Evolutionary conservation across 2,329 filamentous ascomycete genomes (phyloP).

Genomic region (Paraphoma chrysanthemicola): DNA sequence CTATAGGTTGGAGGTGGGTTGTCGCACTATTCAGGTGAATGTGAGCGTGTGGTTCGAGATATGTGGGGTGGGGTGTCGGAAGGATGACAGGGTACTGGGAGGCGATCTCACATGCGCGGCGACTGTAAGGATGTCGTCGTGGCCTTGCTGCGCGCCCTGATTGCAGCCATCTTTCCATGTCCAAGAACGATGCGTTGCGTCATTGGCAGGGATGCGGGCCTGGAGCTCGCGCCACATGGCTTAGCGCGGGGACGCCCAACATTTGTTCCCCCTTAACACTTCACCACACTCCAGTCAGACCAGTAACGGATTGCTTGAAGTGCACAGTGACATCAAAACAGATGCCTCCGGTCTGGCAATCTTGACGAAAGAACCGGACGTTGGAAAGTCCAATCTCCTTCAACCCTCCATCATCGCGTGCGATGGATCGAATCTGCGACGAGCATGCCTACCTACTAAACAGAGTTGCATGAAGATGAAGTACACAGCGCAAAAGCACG

Average conservation of each 20-base stretch:
- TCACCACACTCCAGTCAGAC: not conserved
- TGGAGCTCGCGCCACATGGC: slow-evolving; percentile 15
- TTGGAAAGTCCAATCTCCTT: too few relatives aligned
- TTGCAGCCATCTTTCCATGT: slow-evolving; percentile 20
- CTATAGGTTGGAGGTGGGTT: not conserved
- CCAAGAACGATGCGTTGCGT: slow-evolving; percentile 26
- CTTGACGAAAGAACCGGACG: too few relatives aligned
- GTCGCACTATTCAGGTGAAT: not conserved
- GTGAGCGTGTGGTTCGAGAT: not conserved
- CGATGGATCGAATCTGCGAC: too few relatives aligned
- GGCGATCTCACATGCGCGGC: slow-evolving; percentile 22
- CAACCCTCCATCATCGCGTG: too few relatives aligned
- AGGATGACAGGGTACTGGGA: slow-evolving; percentile 1
- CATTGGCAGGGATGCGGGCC: slow-evolving; percentile 32
- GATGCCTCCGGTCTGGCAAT: too few relatives aligned
- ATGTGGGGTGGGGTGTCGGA: not conserved
- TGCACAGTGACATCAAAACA: too few relatives aligned
- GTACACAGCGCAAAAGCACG: too few relatives aligned
- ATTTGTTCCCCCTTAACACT: not conserved
- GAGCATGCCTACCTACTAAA: too few relatives aligned
- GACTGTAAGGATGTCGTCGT: slow-evolving; percentile 31
- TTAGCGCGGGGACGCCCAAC: not conserved
- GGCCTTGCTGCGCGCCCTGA: slow-evolving; percentile 23
- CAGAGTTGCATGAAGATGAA: too few relatives aligned
- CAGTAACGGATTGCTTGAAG: not conserved